Base-by-base conservation (phyloP, 2,329 filamentous ascomycete genomes). In the Arthrobotrys pseudoclavata region DNA sequence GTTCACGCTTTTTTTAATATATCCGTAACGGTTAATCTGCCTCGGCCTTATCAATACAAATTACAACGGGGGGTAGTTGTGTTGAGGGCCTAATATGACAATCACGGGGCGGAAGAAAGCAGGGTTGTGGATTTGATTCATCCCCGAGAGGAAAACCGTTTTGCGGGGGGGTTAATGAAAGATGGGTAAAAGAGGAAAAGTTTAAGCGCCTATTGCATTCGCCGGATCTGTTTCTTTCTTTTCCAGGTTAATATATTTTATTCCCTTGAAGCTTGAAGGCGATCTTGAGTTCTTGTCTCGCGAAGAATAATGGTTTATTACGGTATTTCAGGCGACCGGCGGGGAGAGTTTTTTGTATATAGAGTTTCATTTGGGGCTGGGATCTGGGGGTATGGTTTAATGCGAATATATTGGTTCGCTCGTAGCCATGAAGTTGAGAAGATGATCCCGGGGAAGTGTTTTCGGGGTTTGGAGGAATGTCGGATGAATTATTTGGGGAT, bases 51-150 rank as follows among this genome's bases (percentile, higher is more conserved):
- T 18, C 42, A 66, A 52, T 52, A 34, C 62, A 66, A 66, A 47
- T 57, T 60, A 34, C 55, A 60, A 60, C 55, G 55, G 55, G 55
- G 55, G 34, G 55, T 24, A 60, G 55, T 60, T 60, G 55, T 60
- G 55, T 60, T 60, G 55, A 60, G 55, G 55, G 66, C 66, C 66
- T 69, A 69, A 69, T 69, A 69, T 69, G 40, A 61, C 47, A 60
- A 60, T 60, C 55, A 60, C 34, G 55, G 20, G 55, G 31, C n/a
- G n/a, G n/a, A n/a, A 31, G 34, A 3, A 57, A 50, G 20, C n/a
- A 37, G 52, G 55, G 34, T 24, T 22, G 20, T 60, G 18, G 34
- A 42, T 37, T 40, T 13, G 31, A 13, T 60, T 42, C 20, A 5
- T 53, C 18, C 55, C 55, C 24, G 4, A 29, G 55, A 26, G 12